Conservation (phyloP, 768 basidiomycete species). For the Pluteus cervinus region DNA sequence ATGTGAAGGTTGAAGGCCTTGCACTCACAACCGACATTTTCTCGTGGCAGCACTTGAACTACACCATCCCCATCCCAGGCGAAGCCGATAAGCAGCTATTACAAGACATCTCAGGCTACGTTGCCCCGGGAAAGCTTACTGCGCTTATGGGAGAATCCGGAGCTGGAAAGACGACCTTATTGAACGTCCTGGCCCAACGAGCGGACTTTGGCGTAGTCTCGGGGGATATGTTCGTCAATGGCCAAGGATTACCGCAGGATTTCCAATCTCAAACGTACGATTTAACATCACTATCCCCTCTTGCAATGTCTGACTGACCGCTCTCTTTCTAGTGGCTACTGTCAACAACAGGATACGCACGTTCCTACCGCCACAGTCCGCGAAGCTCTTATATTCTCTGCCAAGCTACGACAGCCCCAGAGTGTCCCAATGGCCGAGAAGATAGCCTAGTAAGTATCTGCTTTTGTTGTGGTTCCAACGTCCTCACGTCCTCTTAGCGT, state of each 20-base stretch:
- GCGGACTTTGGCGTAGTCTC: conserved; percentile 38
- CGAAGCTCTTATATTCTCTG: conserved; percentile 77
- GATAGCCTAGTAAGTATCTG: conserved; percentile 59
- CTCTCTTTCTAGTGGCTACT: too few species aligned
- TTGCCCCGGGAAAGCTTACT: conserved; percentile 75
- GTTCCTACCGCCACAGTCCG: conserved; percentile 70
- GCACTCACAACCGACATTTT: conserved; percentile 52
- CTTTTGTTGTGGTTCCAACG: conserved; percentile 2
- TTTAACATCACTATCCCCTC: too few species aligned
- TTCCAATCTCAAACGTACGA: conserved; percentile 69
- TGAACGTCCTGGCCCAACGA: conserved; percentile 52
- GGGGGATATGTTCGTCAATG: conserved; percentile 52
- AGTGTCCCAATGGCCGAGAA: conserved; percentile 64
- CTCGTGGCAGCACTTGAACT: conserved; percentile 72
- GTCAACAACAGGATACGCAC: conserved; percentile 84
- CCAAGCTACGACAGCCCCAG: conserved; percentile 68
- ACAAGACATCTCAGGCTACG: conserved; percentile 73
- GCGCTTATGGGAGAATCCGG: conserved; percentile 67
- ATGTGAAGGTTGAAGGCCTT: conserved; percentile 23
- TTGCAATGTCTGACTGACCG: too few species aligned
- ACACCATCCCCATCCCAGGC: conserved; percentile 51
- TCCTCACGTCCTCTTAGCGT: conserved; percentile 22
- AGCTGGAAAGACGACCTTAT: conserved; percentile 52
- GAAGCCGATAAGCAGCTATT: conserved; percentile 48
- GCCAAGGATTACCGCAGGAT: conserved; percentile 43